A percentile compares a stretch with the other conserved stretches of the same genome.
Evolutionary conservation across 306 rosid species (phyloP).

Genomic region (Lupinus albus): DNA sequence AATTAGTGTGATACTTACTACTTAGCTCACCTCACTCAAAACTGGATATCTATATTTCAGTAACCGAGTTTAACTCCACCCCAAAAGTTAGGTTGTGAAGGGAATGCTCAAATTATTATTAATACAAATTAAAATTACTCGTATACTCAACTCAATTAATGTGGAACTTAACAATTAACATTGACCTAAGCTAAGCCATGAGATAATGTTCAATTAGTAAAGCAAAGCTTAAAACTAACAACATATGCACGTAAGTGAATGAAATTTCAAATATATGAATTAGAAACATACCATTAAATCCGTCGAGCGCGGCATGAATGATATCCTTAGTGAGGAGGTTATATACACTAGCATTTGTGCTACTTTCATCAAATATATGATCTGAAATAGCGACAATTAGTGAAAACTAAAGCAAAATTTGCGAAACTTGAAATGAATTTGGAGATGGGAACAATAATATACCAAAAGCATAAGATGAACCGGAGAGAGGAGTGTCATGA

Average conservation of each 20-base stretch:
- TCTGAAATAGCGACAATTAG: slow-evolving; percentile 47
- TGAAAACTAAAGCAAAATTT: not conserved
- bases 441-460: not conserved
- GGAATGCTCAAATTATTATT: too few species aligned
- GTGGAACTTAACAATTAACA: too few species aligned
- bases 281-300: slow-evolving; percentile 71
- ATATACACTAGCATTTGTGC: slow-evolving; percentile 70
- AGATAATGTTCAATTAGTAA: not conserved
- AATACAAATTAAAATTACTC: too few species aligned
- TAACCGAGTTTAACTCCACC: too few species aligned
- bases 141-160: too few species aligned
- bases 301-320: slow-evolving; percentile 84
- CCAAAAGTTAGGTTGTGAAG: too few species aligned
- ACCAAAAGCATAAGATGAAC: slow-evolving; percentile 83
- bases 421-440: not conserved
- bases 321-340: slow-evolving; percentile 81
- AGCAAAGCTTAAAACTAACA: not conserved
- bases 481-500: slow-evolving; percentile 81
- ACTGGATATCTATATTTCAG: too few species aligned
- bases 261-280: not conserved
- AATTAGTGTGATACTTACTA: too few species aligned
- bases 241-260: not conserved
- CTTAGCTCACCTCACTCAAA: too few species aligned
- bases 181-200: slow-evolving; percentile 8
- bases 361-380: slow-evolving; percentile 76